Percentiles rank a stretch among this genome's conserved stretches.
Conservation (phyloP, 345 rosid genomes). For the Bruguiera gymnorhiza region DNA sequence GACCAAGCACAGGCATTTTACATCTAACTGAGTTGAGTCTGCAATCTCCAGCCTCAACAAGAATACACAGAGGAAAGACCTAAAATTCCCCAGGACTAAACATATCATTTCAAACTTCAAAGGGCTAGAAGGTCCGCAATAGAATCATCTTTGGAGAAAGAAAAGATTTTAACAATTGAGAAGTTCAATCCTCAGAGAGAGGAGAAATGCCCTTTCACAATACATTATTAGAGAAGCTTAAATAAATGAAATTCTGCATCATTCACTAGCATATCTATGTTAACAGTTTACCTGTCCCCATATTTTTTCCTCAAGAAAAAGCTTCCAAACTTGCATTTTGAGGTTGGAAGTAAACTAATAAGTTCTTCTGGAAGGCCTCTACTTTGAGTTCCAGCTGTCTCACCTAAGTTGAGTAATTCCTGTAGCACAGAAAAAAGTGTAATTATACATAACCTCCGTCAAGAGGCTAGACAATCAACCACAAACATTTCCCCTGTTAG, state of each 20-base stretch:
- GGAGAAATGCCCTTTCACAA: no score
- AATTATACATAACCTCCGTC: background rate
- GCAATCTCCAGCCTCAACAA: no score
- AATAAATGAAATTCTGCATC: background rate
- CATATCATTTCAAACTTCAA: no score
- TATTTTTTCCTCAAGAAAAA: constrained; percentile 51
- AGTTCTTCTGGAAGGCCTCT: constrained; percentile 60
- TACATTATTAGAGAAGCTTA: background rate
- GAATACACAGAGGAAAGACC: no score
- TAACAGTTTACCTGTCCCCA: constrained; percentile 47
- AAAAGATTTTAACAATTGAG: no score
- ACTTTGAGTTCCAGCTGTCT: constrained; percentile 62
- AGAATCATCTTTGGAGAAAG: no score
- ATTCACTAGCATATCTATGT: background rate
- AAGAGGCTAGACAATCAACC: background rate
- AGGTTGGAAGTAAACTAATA: constrained; percentile 56
- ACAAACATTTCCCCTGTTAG: background rate
- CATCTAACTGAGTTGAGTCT: no score
- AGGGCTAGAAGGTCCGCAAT: no score
- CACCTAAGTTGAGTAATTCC: constrained; percentile 71
- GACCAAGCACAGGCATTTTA: background rate
- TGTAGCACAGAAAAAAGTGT: constrained; percentile 21
- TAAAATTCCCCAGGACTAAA: no score
- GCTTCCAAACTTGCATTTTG: constrained; percentile 55
- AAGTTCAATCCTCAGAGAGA: no score